These are phyloP conservation scores for Asclepias syriaca DNA, from an alignment of 257 asterid species.

Conservation along the genomic window DNA sequence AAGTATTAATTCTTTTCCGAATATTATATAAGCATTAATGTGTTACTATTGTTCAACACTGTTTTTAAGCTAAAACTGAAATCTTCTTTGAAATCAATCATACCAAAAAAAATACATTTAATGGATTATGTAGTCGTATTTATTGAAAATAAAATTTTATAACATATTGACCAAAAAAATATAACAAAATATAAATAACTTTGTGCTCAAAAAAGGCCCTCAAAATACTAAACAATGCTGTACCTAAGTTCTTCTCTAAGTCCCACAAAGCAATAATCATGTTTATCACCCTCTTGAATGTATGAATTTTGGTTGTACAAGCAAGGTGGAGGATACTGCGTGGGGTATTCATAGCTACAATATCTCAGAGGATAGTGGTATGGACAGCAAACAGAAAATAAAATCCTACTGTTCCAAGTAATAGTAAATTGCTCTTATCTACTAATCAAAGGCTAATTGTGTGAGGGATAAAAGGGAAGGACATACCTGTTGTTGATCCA, in stretches of 20 bases:
- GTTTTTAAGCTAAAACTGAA: no score
- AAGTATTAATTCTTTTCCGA: no score
- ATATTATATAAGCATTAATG: no score
- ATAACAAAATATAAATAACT: no score
- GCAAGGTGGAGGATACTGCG: constrained; percentile 11
- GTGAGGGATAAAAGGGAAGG: constrained; percentile 6
- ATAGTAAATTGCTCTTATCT: constrained; percentile 18
- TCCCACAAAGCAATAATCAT: constrained; percentile 22
- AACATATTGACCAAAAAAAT: no score
- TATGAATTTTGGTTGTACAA: constrained; percentile 33
- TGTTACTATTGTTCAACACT: no score
- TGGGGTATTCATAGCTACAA: constrained; percentile 20
- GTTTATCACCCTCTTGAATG: constrained; percentile 29
- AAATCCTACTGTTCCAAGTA: constrained; percentile 23
- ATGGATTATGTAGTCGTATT: no score
- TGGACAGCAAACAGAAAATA: constrained; percentile 27
- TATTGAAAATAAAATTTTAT: no score
- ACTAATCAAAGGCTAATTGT: constrained; percentile 33
- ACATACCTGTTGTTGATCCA: constrained; percentile 2
- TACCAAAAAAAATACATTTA: no score
- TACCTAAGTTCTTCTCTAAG: constrained; percentile 36
- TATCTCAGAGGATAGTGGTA: constrained; percentile 16
- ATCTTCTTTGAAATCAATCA: no score
- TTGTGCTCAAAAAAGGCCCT: no score
- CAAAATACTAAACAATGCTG: no score